These are phyloP conservation scores for Umbelopsis sp. DNA, from an alignment of 192 early-diverging fungal genomes.

Conservation along the genomic window DNA sequence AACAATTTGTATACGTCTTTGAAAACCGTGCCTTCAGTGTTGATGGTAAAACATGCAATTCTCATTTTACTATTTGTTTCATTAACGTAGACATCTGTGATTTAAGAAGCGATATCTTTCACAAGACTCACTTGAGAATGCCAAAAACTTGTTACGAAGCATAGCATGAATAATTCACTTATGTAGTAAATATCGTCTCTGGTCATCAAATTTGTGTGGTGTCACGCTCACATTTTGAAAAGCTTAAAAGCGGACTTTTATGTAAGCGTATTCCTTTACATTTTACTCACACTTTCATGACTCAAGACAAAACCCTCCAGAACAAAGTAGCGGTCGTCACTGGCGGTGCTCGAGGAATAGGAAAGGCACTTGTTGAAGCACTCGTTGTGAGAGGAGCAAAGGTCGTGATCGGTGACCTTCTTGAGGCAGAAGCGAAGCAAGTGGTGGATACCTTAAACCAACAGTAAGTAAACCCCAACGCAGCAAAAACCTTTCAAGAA, in stretches of 20 bases:
- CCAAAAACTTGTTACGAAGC: too few relatives aligned
- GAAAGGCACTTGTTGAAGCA: slow-evolving; percentile 79
- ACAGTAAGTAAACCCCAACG: slow-evolving; percentile 25
- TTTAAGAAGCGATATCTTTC: too few relatives aligned
- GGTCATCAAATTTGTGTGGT: neutral
- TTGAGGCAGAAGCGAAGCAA: slow-evolving; percentile 30
- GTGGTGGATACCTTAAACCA: neutral
- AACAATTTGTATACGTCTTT: too few relatives aligned
- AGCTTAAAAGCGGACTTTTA: neutral
- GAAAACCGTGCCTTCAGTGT: too few relatives aligned
- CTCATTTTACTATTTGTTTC: too few relatives aligned
- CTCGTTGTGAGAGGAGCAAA: slow-evolving; percentile 72
- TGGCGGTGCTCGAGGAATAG: slow-evolving; percentile 85
- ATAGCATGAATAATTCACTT: neutral
- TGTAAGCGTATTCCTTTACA: neutral
- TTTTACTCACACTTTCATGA: neutral
- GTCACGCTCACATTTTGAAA: neutral
- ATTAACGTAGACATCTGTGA: too few relatives aligned
- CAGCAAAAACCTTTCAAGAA: neutral
- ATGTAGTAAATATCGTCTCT: neutral
- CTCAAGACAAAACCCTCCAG: neutral
- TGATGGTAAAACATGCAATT: too few relatives aligned
- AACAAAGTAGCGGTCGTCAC: slow-evolving; percentile 63
- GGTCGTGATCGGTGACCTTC: slow-evolving; percentile 37
- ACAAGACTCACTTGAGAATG: too few relatives aligned